These are phyloP conservation scores for Morella rubra DNA, from an alignment of 306 rosid species.

Conservation along the genomic window DNA sequence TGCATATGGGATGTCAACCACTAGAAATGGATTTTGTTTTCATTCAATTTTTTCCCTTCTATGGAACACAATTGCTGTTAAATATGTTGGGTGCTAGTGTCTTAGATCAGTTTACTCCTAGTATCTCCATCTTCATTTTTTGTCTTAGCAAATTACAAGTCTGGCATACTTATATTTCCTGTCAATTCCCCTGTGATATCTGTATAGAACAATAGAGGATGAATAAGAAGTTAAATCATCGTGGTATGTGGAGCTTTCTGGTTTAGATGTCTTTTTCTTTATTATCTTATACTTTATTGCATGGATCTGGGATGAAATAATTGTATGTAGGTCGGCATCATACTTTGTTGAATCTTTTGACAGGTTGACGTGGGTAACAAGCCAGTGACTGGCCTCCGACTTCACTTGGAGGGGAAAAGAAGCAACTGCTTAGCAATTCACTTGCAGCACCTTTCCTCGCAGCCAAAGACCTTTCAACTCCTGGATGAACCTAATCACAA, in stretches of 20 bases:
- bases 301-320: not conserved
- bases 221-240: not conserved
- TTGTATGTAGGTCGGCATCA: slow-evolving; percentile 3
- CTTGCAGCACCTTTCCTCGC: slow-evolving; percentile 84
- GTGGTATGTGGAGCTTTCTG: not conserved
- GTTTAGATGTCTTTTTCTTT: not conserved
- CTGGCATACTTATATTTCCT: not conserved
- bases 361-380: slow-evolving; percentile 77
- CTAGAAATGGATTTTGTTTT: too few relatives aligned
- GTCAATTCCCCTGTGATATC: not conserved
- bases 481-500: slow-evolving; percentile 36
- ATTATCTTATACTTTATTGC: not conserved
- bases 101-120: not conserved
- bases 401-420: slow-evolving; percentile 81
- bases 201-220: not conserved
- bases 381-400: slow-evolving; percentile 85
- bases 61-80: too few relatives aligned
- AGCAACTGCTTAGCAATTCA: slow-evolving; percentile 81
- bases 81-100: too few relatives aligned
- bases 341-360: slow-evolving; percentile 17
- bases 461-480: slow-evolving; percentile 66
- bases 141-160: not conserved
- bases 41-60: too few relatives aligned
- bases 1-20: too few relatives aligned
- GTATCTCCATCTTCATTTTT: not conserved